Evolutionary conservation across 2,329 filamentous ascomycete genomes (phyloP), one percentile per base, ranked within the genome.

Genomic region (Fonsecaea pugnacius): DNA sequence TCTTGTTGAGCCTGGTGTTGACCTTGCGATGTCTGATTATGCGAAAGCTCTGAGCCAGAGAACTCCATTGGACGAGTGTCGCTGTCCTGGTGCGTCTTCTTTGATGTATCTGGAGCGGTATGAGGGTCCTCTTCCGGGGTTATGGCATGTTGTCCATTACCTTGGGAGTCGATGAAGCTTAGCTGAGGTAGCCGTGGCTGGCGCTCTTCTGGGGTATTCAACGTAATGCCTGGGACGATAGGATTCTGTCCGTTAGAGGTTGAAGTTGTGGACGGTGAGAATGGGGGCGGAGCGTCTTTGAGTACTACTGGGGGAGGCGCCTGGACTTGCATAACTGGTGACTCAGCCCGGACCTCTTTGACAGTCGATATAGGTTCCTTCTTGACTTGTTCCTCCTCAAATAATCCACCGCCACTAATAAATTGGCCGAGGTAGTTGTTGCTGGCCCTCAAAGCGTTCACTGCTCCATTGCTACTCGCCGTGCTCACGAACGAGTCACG

Each of bases 381-480:
- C n/a, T 67, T 59, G 32, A 16, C 6, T 43, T 21, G 36, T 68
- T 60, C 50, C 59, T 30, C 24, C 69, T 54, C 43, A 51, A 32
- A 46, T 58, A 72, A 65, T 33, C 73, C 65, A 27, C 72, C 69
- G 51, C 74, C 64, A 69, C 77, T 73, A 72, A 80, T 74, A 69
- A 75, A 73, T 32, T 73, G 70, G 18, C 74, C 73, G 8, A 78
- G 74, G 60, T 77, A 77, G 63, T 77, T 75, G 64, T 78, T 77
- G 70, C 75, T 77, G 58, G 72, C 73, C 58, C 74, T 68, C 53
- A 76, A 65, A 35, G 73, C 73, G 50, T 62, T 67, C 18, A 68
- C 36, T 9, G 74, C 75, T 33, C 73, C 70, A 63, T 73, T 70
- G 54, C 73, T 72, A 54, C 69, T 70, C 7, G 62, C 61, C 18